A percentile compares a stretch with the other conserved stretches of the same genome.
phyloP scores from a whole-genome alignment of 2,329 filamentous ascomycete species.

The Ophiostoma australiae region DNA sequence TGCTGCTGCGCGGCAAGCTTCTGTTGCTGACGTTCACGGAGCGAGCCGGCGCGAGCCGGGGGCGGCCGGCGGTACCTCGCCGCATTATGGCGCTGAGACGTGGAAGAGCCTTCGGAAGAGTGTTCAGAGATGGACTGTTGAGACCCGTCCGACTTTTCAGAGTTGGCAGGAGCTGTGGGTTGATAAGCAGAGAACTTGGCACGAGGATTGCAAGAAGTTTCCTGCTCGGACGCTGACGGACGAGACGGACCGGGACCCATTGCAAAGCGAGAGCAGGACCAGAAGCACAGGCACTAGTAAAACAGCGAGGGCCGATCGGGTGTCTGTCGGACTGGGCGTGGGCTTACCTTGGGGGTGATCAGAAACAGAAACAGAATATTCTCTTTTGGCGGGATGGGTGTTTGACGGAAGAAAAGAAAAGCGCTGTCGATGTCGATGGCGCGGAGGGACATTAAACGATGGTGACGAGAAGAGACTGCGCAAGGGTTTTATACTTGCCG shows the following conservation, averaged over 20 bases:
- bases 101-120: neutral
- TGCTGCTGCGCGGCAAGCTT: neutral
- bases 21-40: conserved; percentile 4
- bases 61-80: neutral
- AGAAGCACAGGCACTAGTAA: neutral
- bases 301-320: neutral
- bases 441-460: neutral
- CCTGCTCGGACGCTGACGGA: too few species aligned
- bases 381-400: neutral
- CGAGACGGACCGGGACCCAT: neutral
- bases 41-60: neutral
- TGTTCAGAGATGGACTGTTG: neutral
- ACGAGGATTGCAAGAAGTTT: neutral
- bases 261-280: neutral
- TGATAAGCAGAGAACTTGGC: neutral
- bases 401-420: neutral
- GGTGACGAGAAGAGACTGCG: neutral
- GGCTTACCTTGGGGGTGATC: neutral
- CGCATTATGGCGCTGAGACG: neutral
- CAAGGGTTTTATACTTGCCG: neutral
- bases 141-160: neutral
- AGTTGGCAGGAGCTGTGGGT: neutral
- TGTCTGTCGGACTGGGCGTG: neutral
- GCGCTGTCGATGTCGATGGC: neutral
- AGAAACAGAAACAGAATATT: neutral